A percentile compares a stretch with the other conserved stretches of the same genome.
phyloP scores from a whole-genome alignment of 805 yeast species.

The Candida suzukii region DNA sequence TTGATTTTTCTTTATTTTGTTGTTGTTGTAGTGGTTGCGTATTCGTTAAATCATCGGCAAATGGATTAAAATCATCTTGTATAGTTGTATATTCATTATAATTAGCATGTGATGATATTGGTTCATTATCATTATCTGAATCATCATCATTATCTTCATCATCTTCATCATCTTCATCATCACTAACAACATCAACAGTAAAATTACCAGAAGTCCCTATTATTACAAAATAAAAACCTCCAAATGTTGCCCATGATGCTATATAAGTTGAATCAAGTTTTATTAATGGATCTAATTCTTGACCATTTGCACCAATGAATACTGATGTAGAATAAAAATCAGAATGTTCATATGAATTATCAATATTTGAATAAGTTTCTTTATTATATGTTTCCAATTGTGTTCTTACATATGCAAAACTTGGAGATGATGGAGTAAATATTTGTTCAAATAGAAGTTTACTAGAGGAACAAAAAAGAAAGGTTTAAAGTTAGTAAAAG shows the following conservation, averaged over 20 bases:
- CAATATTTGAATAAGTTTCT: neutral
- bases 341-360: neutral
- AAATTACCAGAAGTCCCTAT: constrained; percentile 11
- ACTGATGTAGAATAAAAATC: constrained; percentile 1
- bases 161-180: constrained; percentile 21
- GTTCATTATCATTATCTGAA: constrained; percentile 3
- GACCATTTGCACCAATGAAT: constrained; percentile 17
- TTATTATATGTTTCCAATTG: constrained; percentile 13
- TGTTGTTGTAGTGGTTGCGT: neutral
- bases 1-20: too few species aligned
- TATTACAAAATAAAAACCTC: constrained; percentile 8
- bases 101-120: too few species aligned
- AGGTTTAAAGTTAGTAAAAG: neutral
- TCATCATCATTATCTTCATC: constrained; percentile 16
- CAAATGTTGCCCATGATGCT: constrained; percentile 23
- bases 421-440: constrained; percentile 18
- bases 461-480: constrained; percentile 5
- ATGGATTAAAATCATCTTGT: constrained; percentile 1
- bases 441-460: constrained; percentile 18
- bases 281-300: constrained; percentile 17
- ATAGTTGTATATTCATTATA: neutral
- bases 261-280: constrained; percentile 22
- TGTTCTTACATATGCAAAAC: constrained; percentile 16
- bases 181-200: constrained; percentile 22
- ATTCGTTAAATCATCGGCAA: neutral